Evolutionary conservation across 1,139 yeast species (phyloP).

Genomic region (Scheffersomyces parashehatae): DNA sequence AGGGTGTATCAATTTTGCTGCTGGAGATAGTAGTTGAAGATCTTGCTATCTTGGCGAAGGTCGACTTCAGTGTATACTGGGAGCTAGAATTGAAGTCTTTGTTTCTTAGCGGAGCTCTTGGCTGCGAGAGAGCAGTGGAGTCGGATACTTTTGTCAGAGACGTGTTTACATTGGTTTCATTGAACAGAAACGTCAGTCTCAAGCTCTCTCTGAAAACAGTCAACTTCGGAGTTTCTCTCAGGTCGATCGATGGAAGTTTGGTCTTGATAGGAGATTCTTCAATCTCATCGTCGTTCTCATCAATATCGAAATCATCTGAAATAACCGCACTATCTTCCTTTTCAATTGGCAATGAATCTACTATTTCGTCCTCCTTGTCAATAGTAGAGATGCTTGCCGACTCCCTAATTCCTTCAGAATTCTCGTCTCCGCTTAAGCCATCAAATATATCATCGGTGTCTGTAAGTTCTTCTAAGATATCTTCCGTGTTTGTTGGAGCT

Average conservation of each 20-base stretch:
- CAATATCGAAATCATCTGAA: slow-evolving; percentile 17
- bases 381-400: neutral
- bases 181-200: slow-evolving; percentile 29
- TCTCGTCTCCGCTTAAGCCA: slow-evolving; percentile 4
- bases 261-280: slow-evolving; percentile 45
- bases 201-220: slow-evolving; percentile 10
- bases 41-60: too few species aligned
- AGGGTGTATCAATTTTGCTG: too few species aligned
- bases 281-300: slow-evolving; percentile 39
- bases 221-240: neutral
- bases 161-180: neutral
- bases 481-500: slow-evolving; percentile 7
- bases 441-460: slow-evolving; percentile 16
- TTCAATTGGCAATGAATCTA: neutral
- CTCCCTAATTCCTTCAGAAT: neutral
- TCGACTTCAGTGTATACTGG: neutral
- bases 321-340: slow-evolving; percentile 1
- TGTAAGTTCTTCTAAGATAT: slow-evolving; percentile 21
- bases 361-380: neutral
- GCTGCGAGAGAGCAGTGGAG: neutral
- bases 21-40: too few species aligned
- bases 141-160: neutral
- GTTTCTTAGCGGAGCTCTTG: neutral
- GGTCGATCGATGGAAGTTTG: neutral
- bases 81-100: neutral